phyloP scores from a whole-genome alignment of 1,284 basidiomycete genomes.

The Mixia osmundae region DNA sequence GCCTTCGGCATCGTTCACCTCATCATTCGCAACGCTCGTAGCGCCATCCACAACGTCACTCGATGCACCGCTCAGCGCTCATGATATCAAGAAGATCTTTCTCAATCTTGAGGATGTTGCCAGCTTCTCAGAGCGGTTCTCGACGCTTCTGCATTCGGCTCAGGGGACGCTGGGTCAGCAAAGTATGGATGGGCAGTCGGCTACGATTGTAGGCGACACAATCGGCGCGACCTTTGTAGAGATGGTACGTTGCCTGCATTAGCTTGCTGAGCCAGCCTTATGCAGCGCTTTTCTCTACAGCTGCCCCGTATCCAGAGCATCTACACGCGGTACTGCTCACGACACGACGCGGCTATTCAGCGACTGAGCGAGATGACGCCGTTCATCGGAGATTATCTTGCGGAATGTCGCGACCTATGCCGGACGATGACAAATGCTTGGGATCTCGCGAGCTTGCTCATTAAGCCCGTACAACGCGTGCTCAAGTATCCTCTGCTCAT shows the following conservation, averaged over 20 bases:
- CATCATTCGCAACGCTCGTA: too few relatives aligned
- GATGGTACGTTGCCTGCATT: conserved; percentile 18
- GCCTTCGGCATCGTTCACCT: not conserved
- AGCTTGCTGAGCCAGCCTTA: too few relatives aligned
- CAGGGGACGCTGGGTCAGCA: too few relatives aligned
- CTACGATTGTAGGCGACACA: conserved; percentile 14
- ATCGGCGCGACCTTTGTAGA: conserved; percentile 21
- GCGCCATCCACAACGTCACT: too few relatives aligned
- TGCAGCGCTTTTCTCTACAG: conserved; percentile 4
- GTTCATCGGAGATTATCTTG: conserved; percentile 18
- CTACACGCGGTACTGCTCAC: conserved; percentile 23
- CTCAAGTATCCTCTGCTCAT: conserved; percentile 24
- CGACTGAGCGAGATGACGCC: conserved; percentile 20
- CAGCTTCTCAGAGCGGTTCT: conserved; percentile 21
- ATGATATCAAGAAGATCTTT: conserved; percentile 23
- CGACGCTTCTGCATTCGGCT: conserved; percentile 15
- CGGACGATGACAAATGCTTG: conserved; percentile 21
- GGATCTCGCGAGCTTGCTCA: conserved; percentile 24
- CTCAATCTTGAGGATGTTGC: conserved; percentile 23
- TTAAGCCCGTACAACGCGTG: conserved; percentile 26
- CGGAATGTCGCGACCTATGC: conserved; percentile 21
- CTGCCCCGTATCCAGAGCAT: conserved; percentile 21
- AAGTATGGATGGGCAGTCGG: too few relatives aligned
- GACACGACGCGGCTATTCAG: conserved; percentile 22
- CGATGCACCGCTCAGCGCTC: conserved; percentile 18